Evolutionary conservation across 345 rosid species (phyloP).

Genomic region (Murraya koenigii): DNA sequence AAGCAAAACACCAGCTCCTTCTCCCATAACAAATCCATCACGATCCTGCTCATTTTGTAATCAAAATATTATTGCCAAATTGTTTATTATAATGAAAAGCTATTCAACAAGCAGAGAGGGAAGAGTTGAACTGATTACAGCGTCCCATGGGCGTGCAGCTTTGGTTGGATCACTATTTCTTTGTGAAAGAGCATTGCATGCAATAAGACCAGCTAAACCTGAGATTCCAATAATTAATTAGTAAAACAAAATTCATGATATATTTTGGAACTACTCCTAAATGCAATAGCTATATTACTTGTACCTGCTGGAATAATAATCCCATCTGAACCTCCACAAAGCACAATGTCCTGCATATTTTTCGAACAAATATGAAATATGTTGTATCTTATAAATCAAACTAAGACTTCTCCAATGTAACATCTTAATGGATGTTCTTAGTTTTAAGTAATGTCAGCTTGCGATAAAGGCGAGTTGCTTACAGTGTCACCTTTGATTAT

Average conservation of each 20-base stretch:
- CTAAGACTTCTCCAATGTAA: background rate
- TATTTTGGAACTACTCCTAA: background rate
- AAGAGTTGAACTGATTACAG: slow-evolving; percentile 23
- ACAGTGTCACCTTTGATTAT: slow-evolving; percentile 57
- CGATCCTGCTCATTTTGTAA: slow-evolving; percentile 32
- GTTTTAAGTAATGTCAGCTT: no score
- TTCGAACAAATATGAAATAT: background rate
- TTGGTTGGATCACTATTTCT: slow-evolving; percentile 52
- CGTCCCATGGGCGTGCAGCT: slow-evolving; percentile 67
- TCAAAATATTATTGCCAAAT: background rate
- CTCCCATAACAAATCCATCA: slow-evolving; percentile 64
- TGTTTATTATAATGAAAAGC: background rate
- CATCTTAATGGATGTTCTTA: no score
- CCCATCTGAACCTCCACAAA: slow-evolving; percentile 60
- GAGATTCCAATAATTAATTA: background rate
- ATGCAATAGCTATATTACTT: no score
- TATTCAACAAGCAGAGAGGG: no score
- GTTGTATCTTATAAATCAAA: no score
- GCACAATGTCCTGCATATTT: slow-evolving; percentile 46
- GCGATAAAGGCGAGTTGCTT: slow-evolving; percentile 12
- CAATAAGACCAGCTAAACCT: slow-evolving; percentile 58
- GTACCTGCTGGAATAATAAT: slow-evolving; percentile 49
- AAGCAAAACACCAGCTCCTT: slow-evolving; percentile 65
- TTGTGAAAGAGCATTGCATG: slow-evolving; percentile 50
- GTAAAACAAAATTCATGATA: background rate